Evolutionary conservation across 306 rosid species (phyloP), one percentile per base, ranked within the genome.

Genomic region (Inga oerstediana): DNA sequence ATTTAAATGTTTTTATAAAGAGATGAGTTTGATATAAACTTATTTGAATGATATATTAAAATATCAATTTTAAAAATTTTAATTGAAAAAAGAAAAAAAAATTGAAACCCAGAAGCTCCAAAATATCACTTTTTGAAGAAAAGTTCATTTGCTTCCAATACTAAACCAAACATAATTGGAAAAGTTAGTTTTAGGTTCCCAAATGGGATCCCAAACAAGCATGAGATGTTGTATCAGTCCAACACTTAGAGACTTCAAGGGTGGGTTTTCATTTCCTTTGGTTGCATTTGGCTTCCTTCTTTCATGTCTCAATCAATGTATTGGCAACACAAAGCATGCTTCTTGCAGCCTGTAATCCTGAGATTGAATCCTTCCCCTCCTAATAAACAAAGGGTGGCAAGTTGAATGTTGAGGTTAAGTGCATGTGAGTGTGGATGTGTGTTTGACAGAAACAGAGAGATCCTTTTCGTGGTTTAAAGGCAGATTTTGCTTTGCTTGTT

Each of bases 401-500:
- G 82, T 81, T 85, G 70, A 67, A 22, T 62, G 48, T 71, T 13
- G 30, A 76, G 82, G 83, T 72, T 82, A 52, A 77, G 76, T 68
- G 79, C 81, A 82, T 78, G 61, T 76, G 75, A 43, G 51, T 48
- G 79, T 67, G 32, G 34, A 3, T 2, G 7, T 69, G 56, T 65
- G 13, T 34, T 39, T 76, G 72, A 61, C 54, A 81, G n/a, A 66
- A 48, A 51, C 61, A 59, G 32, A 71, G 49, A 80, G 84, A 92
- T 94, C 64, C 93, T 87, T 92, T 89, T 81, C 91, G 82, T 92
- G 82, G 58, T 54, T 66, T 10, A 17, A 52, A 68, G 81, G 85
- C 81, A 84, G 84, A 85, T 75, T 77, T 80, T 78, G 74, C 79
- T 75, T 88, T 84, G 90, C 94, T 90, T 92, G 81, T 87, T 43